These are phyloP conservation scores for Cicer judaicum DNA, from an alignment of 306 rosid genomes.

Conservation along the genomic window DNA sequence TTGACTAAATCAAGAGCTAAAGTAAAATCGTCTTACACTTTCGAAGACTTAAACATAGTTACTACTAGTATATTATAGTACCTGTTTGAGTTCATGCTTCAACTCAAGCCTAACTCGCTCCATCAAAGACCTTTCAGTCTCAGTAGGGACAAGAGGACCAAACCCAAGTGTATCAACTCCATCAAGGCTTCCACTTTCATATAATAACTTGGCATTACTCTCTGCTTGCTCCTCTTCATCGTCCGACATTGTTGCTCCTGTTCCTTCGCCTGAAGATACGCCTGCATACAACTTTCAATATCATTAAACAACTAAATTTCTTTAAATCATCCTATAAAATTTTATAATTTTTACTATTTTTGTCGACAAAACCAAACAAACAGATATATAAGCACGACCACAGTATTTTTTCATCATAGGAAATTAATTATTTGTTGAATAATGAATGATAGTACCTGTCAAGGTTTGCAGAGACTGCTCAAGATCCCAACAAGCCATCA, in stretches of 20 bases:
- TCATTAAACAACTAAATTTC: neutral
- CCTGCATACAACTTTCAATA: constrained; percentile 39
- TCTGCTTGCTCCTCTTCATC: constrained; percentile 84
- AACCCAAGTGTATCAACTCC: constrained; percentile 75
- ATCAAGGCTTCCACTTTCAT: constrained; percentile 64
- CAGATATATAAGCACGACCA: too few relatives aligned
- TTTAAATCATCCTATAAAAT: too few relatives aligned
- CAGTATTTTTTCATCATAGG: neutral
- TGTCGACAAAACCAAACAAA: too few relatives aligned
- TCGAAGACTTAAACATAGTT: too few relatives aligned
- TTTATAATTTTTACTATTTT: too few relatives aligned
- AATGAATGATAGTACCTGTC: constrained; percentile 56
- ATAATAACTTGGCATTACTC: constrained; percentile 62
- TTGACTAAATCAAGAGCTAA: too few relatives aligned
- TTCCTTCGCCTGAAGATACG: constrained; percentile 83
- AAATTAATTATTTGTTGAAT: neutral
- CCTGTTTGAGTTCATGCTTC: constrained; percentile 86
- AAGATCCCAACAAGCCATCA: constrained; percentile 93
- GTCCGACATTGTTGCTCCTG: constrained; percentile 98
- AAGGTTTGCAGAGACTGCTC: constrained; percentile 86
- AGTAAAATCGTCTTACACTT: too few relatives aligned
- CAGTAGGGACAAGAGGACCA: constrained; percentile 91
- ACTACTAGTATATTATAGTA: neutral
- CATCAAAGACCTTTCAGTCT: constrained; percentile 88
- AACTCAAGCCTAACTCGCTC: constrained; percentile 89